Evolutionary conservation across 164 flowering plant species (phyloP).

Genomic region (Buxus sempervirens): DNA sequence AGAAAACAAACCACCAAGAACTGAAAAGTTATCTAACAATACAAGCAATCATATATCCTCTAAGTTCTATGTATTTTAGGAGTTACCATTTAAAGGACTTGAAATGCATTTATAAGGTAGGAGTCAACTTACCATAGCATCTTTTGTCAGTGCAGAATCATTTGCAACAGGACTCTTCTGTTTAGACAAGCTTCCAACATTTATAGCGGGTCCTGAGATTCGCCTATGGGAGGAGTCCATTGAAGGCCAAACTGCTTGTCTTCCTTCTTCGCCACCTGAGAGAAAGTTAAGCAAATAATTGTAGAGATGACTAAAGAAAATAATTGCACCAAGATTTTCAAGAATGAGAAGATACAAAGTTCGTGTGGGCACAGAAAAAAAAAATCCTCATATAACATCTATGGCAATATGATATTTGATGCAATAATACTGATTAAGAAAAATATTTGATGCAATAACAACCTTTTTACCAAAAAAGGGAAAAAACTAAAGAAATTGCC

Average conservation of each 20-base stretch:
- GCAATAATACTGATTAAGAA: no score
- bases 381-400: no score
- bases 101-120: neutral
- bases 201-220: constrained; percentile 47
- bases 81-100: neutral
- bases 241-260: constrained; percentile 44
- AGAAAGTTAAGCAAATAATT: constrained; percentile 13
- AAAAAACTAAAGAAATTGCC: neutral
- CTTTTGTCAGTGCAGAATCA: constrained; percentile 54
- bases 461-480: no score
- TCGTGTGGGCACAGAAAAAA: neutral
- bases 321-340: no score
- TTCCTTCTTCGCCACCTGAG: constrained; percentile 62
- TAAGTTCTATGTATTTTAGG: neutral
- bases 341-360: no score
- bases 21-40: neutral
- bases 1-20: neutral
- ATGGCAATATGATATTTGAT: no score
- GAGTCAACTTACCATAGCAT: constrained; percentile 42
- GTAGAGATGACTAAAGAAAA: neutral
- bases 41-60: neutral
- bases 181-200: constrained; percentile 53
- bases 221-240: constrained; percentile 60
- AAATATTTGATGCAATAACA: no score
- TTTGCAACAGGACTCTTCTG: constrained; percentile 63